Evolutionary conservation across 768 basidiomycete genomes (phyloP), one percentile per base, ranked within the genome.

Genomic region (Suillus alpinus): DNA sequence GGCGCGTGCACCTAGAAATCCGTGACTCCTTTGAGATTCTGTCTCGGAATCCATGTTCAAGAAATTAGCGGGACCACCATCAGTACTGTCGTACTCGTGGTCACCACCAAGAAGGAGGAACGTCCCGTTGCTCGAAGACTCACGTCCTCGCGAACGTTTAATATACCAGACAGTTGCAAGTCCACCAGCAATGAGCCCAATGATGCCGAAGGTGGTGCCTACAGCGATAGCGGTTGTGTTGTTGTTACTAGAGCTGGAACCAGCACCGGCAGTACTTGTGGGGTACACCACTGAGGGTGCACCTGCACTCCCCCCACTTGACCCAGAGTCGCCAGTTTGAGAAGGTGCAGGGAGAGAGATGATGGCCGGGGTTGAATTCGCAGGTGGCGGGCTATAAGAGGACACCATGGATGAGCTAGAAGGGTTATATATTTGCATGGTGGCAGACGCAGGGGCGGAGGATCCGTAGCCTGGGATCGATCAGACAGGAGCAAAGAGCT

Each of bases 191-290:
- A 86, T 57, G 13, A 89, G 73, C 12, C 78, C 88, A 8, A 90
- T 71, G 7, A 83, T 69, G 14, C 87, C 91, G 49, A 94, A 77
- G 0, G 81, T 75, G 4, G 84, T 78, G 12, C 89, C 88, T 6
- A 94, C 71, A 2, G 81, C 83, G 66, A 92, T 85, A 3, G 80
- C 81, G 0, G 78, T 76, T 6, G 71, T 76, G 43, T 52, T 67
- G 14, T 66, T 64, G 37, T 65, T 65, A 20, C 59, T 67, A 18
- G 73, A 69, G 23, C 58, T 59, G 10, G 70, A 29, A 7, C 61
- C 62, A 20, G 61, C 43, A 20, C 63, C 44, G 0, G 67, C n/a
- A 2, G 47, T 56, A 31, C 57, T 62, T 16, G 62, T 37, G 26
- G 64, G 44, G 16, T 62, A 60, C 16, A 61, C 64, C 14, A 60